phyloP scores from a whole-genome alignment of 2,329 filamentous ascomycete species.

The Claviceps digitariae region DNA sequence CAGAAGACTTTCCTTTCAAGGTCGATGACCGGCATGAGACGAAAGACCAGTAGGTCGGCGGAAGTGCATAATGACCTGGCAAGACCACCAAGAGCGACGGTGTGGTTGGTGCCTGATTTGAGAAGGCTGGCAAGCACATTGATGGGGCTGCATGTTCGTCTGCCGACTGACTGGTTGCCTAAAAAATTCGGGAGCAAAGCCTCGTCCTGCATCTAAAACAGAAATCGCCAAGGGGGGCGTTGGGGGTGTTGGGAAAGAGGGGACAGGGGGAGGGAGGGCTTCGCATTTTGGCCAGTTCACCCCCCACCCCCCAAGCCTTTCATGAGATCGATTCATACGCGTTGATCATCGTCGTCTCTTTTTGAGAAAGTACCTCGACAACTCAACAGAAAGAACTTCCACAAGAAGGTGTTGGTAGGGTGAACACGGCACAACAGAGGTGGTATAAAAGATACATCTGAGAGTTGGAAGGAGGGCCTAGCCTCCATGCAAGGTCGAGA shows the following conservation, averaged over 20 bases:
- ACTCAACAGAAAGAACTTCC: background rate
- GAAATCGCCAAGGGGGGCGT: background rate
- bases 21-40: background rate
- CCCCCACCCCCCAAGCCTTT: background rate
- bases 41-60: background rate
- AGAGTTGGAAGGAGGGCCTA: slow-evolving; percentile 30
- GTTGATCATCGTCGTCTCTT: background rate
- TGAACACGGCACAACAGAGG: background rate
- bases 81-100: background rate
- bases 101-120: background rate
- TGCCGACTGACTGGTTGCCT: background rate
- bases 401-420: background rate
- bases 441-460: background rate
- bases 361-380: background rate
- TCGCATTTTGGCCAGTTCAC: too few species aligned
- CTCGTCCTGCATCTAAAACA: background rate
- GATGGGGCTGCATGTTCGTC: background rate
- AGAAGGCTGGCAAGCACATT: background rate
- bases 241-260: too few species aligned
- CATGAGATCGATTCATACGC: background rate
- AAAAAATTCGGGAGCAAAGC: background rate
- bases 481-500: slow-evolving; percentile 90
- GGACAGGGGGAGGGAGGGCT: background rate
- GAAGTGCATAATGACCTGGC: background rate
- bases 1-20: background rate